Evolutionary conservation across 768 basidiomycete species (phyloP).

Genomic region (Nidularia sp.): DNA sequence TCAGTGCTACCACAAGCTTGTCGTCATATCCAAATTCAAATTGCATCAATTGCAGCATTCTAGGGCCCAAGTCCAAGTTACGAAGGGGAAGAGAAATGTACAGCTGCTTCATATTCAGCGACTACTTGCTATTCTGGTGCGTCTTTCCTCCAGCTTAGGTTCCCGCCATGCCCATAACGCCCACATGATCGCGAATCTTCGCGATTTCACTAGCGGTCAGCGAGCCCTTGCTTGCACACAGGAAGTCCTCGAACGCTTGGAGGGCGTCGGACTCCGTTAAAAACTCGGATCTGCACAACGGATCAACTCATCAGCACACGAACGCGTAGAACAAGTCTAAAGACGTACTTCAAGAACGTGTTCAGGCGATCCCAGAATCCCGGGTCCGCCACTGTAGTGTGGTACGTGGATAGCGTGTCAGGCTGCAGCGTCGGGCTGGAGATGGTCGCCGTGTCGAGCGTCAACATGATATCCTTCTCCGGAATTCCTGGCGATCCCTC

Average conservation of each 20-base stretch:
- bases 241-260: conserved; percentile 81
- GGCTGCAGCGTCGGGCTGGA: conserved; percentile 33
- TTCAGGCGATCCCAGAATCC: conserved; percentile 76
- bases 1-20: too few relatives aligned
- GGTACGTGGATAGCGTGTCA: conserved; percentile 53
- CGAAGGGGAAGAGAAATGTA: too few relatives aligned
- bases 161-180: conserved; percentile 86
- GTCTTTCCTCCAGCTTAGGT: conserved; percentile 26
- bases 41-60: too few relatives aligned
- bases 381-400: conserved; percentile 67
- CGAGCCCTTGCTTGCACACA: conserved; percentile 74
- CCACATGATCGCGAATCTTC: conserved; percentile 84
- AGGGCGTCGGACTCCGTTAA: conserved; percentile 58
- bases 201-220: conserved; percentile 87
- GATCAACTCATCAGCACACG: not conserved
- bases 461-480: conserved; percentile 67
- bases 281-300: conserved; percentile 52
- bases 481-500: conserved; percentile 23
- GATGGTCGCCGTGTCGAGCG: conserved; percentile 50
- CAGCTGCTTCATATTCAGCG: too few relatives aligned
- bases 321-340: not conserved
- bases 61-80: too few relatives aligned
- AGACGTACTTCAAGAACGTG: conserved; percentile 55
- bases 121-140: too few relatives aligned
- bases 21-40: too few relatives aligned